Percentiles rank a stretch among this genome's conserved stretches.
Conservation (phyloP, 139 green algal species). For the Chlorella sp. region DNA sequence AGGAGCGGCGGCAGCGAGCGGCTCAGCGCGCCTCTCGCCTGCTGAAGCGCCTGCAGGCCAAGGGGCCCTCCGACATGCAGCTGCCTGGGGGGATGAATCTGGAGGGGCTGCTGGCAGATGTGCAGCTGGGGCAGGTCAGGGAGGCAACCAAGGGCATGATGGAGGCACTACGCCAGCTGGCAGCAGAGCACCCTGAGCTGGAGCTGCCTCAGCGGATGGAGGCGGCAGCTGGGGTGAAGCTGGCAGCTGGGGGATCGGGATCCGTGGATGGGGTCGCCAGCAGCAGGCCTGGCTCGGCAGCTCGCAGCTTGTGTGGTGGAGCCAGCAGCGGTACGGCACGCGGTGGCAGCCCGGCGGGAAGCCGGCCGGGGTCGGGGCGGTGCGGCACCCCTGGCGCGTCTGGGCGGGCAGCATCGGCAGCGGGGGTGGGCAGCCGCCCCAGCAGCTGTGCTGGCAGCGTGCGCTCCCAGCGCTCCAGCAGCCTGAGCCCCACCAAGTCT, state of each 20-base stretch:
- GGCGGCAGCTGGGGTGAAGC: slow-evolving; percentile 9
- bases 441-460: neutral
- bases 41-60: neutral
- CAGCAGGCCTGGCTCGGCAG: slow-evolving; percentile 1
- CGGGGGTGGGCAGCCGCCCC: neutral
- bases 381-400: neutral
- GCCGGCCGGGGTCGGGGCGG: slow-evolving; percentile 6
- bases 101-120: neutral
- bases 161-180: slow-evolving; percentile 5
- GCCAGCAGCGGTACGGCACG: neutral
- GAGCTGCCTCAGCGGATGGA: slow-evolving; percentile 17
- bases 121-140: slow-evolving; percentile 23
- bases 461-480: neutral
- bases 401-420: neutral
- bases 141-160: slow-evolving; percentile 21
- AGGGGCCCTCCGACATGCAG: neutral
- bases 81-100: neutral
- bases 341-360: neutral
- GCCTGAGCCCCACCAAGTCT: neutral
- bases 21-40: neutral
- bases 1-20: neutral
- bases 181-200: slow-evolving; percentile 11
- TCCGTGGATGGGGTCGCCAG: neutral
- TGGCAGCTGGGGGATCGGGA: neutral
- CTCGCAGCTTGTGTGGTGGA: neutral